Conservation (phyloP, 2,329 filamentous ascomycete species). For the Lachnellula hyalina region DNA sequence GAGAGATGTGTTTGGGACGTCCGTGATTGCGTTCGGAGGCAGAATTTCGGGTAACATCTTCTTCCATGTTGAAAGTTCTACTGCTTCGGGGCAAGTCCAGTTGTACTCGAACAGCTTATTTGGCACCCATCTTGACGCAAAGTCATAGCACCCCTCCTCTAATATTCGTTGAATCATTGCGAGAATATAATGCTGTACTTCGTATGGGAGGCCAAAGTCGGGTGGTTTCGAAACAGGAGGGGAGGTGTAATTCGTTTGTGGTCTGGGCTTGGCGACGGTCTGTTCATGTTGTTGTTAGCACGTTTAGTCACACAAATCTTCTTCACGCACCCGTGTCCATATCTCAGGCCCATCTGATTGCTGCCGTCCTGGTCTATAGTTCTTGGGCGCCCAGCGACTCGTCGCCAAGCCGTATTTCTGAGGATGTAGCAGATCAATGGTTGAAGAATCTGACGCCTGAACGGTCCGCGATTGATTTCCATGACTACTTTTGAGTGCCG, state of each 20-base stretch:
- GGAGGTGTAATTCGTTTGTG: neutral
- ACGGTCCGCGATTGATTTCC: neutral
- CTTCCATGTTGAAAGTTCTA: constrained; percentile 29
- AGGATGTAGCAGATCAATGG: neutral
- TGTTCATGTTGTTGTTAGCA: neutral
- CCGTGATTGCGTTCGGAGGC: constrained; percentile 18
- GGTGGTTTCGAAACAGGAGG: constrained; percentile 1
- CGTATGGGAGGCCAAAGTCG: constrained; percentile 30
- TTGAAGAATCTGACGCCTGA: neutral
- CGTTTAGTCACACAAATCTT: neutral
- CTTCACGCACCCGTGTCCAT: constrained; percentile 21
- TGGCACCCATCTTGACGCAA: constrained; percentile 28
- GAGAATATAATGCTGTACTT: constrained; percentile 32
- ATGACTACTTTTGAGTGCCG: neutral
- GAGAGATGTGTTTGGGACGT: constrained; percentile 16
- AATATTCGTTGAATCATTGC: constrained; percentile 28
- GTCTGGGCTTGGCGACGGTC: neutral
- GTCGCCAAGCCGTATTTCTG: constrained; percentile 14
- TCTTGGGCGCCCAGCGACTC: constrained; percentile 25
- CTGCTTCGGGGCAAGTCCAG: constrained; percentile 28
- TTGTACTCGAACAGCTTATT: constrained; percentile 17
- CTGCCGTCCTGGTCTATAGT: neutral
- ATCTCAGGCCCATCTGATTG: constrained; percentile 7
- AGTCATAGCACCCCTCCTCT: constrained; percentile 30
- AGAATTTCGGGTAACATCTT: constrained; percentile 19